Conservation (phyloP, 257 asterid species). For the Lavandula angustifolia region DNA sequence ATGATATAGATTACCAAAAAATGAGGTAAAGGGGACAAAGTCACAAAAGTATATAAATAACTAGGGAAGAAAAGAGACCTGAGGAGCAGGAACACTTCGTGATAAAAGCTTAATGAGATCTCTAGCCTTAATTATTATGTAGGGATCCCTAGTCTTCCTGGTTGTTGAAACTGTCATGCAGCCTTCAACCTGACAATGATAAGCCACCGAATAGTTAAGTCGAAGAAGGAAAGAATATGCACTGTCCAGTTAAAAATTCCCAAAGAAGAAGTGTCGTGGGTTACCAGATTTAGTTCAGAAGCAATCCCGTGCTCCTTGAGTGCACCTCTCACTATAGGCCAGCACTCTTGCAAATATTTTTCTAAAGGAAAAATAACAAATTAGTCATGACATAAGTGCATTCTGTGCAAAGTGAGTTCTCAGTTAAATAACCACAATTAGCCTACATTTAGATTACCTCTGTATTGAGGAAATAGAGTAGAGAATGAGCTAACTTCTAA, state of each 20-base stretch:
- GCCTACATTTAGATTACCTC: conserved; percentile 34
- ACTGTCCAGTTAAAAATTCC: neutral
- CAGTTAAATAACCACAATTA: conserved; percentile 3
- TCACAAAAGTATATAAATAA: conserved; percentile 2
- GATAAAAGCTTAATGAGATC: conserved; percentile 90
- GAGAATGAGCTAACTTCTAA: conserved; percentile 71
- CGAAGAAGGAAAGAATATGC: conserved; percentile 1
- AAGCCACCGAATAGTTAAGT: conserved; percentile 22
- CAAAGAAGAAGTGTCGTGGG: conserved; percentile 19
- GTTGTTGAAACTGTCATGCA: conserved; percentile 91
- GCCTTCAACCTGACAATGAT: conserved; percentile 71
- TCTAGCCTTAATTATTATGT: conserved; percentile 79
- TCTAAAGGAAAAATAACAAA: conserved; percentile 41
- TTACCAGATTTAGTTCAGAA: conserved; percentile 73
- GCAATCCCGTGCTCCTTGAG: conserved; percentile 70
- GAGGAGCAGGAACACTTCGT: conserved; percentile 96
- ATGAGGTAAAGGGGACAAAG: neutral
- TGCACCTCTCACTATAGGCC: conserved; percentile 79
- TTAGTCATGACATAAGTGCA: conserved; percentile 2
- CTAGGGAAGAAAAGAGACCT: conserved; percentile 43
- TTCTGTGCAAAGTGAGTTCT: neutral
- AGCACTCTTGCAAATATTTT: conserved; percentile 85
- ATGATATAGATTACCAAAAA: conserved; percentile 8
- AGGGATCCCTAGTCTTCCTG: conserved; percentile 85
- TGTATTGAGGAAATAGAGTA: conserved; percentile 69